These are phyloP conservation scores for Ophiostoma piceae DNA, from an alignment of 2,329 filamentous ascomycete genomes.

Conservation along the genomic window DNA sequence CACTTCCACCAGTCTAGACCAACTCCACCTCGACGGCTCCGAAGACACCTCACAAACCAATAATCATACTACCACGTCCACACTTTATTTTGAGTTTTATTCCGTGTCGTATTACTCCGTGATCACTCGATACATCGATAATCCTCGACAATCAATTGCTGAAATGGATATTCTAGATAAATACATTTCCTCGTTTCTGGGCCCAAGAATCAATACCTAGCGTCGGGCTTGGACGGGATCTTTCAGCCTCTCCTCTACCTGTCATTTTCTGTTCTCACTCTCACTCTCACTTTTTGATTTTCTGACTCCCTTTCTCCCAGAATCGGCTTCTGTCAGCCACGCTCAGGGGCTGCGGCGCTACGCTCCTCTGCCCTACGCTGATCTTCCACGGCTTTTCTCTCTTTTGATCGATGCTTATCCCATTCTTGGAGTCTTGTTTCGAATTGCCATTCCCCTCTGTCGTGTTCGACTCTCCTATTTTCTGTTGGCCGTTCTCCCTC, in stretches of 20 bases:
- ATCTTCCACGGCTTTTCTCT: neutral
- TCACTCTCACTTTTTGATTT: neutral
- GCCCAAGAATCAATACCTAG: neutral
- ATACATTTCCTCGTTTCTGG: too few relatives aligned
- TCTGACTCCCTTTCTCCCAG: neutral
- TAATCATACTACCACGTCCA: neutral
- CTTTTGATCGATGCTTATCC: neutral
- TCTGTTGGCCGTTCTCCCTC: neutral
- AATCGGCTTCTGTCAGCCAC: neutral
- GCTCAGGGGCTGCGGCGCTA: neutral
- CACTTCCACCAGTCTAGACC: neutral
- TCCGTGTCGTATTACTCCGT: constrained; percentile 3
- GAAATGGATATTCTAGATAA: neutral
- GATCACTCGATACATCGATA: neutral
- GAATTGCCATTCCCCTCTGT: neutral
- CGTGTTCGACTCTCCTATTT: neutral
- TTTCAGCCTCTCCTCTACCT: constrained; percentile 5
- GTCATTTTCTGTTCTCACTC: neutral
- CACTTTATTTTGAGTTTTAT: constrained; percentile 7
- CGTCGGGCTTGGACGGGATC: neutral
- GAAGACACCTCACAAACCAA: neutral
- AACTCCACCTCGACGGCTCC: constrained; percentile 1
- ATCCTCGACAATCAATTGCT: neutral
- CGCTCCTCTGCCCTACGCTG: neutral
- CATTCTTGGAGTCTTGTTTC: neutral